phyloP scores from a whole-genome alignment of 208 protist genomes.

The Entamoeba dispar region DNA sequence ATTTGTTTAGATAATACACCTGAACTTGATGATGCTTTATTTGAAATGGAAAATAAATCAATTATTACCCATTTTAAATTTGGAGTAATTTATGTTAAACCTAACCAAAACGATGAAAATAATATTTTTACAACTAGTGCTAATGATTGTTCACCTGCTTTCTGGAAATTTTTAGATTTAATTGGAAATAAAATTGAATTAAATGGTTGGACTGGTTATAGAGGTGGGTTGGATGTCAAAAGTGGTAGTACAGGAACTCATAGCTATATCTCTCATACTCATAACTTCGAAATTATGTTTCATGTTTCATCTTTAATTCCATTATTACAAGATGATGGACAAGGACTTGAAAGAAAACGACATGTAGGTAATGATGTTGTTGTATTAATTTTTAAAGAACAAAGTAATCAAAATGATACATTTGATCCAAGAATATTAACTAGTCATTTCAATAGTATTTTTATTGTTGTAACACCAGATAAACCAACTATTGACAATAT shows the following conservation, averaged over 20 bases:
- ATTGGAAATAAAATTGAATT: background rate
- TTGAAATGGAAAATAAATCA: background rate
- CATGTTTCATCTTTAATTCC: background rate
- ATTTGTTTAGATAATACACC: background rate
- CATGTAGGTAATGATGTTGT: background rate
- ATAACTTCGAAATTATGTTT: background rate
- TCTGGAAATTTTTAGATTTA: background rate
- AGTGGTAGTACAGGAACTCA: background rate
- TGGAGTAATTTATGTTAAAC: background rate
- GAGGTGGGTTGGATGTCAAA: background rate
- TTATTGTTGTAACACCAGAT: background rate
- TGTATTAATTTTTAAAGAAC: background rate
- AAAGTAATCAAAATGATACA: background rate
- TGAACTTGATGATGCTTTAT: background rate
- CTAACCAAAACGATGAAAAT: background rate
- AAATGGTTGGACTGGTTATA: background rate
- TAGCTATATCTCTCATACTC: background rate
- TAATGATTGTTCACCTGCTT: background rate
- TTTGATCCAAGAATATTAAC: background rate
- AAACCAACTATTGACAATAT: background rate
- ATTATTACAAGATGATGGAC: background rate
- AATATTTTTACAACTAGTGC: background rate
- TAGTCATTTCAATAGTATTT: background rate
- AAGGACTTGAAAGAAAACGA: background rate
- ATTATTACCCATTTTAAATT: background rate